Evolutionary conservation across 83 land plant genomes (phyloP).

Genomic region (Picea abies): DNA sequence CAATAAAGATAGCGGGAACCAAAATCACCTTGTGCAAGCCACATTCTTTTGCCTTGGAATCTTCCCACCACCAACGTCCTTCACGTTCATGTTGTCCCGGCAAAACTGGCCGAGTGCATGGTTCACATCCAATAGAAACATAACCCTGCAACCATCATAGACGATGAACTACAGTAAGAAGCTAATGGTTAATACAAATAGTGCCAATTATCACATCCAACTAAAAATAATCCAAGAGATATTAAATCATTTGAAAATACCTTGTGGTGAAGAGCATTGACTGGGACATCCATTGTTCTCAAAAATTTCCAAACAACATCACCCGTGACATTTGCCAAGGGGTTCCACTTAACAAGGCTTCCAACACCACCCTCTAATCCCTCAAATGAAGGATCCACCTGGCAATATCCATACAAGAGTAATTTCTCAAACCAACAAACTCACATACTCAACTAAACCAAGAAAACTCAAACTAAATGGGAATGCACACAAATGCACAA

Average conservation of each 20-base stretch:
- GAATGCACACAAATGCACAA: neutral
- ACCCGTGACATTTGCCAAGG: conserved; percentile 82
- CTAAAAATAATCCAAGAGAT: neutral
- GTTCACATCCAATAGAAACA: conserved; percentile 96
- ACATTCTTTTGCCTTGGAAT: conserved; percentile 91
- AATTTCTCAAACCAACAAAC: neutral
- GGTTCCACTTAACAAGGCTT: conserved; percentile 93
- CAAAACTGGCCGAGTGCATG: conserved; percentile 92
- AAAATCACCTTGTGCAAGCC: conserved; percentile 76
- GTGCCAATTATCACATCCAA: neutral
- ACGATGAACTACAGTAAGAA: neutral
- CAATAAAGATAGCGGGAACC: neutral
- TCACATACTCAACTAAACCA: neutral
- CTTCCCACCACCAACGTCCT: conserved; percentile 99
- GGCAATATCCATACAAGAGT: neutral
- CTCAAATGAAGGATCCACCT: conserved; percentile 90
- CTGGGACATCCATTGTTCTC: conserved; percentile 85
- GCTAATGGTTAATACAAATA: neutral
- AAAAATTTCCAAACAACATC: conserved; percentile 87
- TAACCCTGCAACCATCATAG: conserved; percentile 50
- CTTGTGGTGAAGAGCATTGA: conserved; percentile 80
- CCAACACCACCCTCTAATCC: conserved; percentile 92
- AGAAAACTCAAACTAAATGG: neutral
- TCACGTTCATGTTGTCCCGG: conserved; percentile 98
- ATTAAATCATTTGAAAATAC: conserved; percentile 19